Percentiles rank a stretch among this genome's conserved stretches.
Conservation (phyloP, 306 rosid genomes). For the Lagenaria siceraria region DNA sequence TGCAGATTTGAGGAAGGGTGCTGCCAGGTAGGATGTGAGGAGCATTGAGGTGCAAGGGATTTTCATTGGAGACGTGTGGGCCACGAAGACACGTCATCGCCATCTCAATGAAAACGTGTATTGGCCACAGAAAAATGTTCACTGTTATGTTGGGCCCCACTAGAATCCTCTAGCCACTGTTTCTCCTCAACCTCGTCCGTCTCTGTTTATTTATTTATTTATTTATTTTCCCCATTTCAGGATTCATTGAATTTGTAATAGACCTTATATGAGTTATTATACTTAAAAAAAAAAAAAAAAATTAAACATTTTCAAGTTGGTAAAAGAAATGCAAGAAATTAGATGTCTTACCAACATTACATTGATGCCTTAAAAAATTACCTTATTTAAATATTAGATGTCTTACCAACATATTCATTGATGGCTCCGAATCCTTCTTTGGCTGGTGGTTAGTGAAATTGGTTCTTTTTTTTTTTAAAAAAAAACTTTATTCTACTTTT, state of each 20-base stretch:
- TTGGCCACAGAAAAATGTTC: background rate
- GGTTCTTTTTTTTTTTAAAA: too few species aligned
- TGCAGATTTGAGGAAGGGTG: background rate
- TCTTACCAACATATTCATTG: too few species aligned
- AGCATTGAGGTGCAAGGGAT: background rate
- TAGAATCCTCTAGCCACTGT: background rate
- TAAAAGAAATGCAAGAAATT: background rate
- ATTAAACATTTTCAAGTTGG: background rate
- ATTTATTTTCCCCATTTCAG: background rate
- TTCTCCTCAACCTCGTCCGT: background rate
- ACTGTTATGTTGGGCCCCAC: background rate
- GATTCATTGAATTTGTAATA: background rate
- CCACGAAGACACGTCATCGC: slow-evolving; percentile 3
- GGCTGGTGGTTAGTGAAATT: too few species aligned
- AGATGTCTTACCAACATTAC: background rate
- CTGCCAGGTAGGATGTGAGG: background rate
- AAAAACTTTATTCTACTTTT: too few species aligned
- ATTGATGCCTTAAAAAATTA: background rate
- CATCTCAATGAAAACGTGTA: background rate
- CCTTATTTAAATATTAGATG: background rate
- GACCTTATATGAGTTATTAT: background rate
- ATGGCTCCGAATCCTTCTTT: too few species aligned
- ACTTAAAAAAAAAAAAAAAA: too few species aligned
- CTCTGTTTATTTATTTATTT: background rate
- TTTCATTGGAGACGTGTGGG: background rate